A percentile compares a stretch with the other conserved stretches of the same genome.
phyloP scores from a whole-genome alignment of 768 basidiomycete species.

The Lactarius evosmus region DNA sequence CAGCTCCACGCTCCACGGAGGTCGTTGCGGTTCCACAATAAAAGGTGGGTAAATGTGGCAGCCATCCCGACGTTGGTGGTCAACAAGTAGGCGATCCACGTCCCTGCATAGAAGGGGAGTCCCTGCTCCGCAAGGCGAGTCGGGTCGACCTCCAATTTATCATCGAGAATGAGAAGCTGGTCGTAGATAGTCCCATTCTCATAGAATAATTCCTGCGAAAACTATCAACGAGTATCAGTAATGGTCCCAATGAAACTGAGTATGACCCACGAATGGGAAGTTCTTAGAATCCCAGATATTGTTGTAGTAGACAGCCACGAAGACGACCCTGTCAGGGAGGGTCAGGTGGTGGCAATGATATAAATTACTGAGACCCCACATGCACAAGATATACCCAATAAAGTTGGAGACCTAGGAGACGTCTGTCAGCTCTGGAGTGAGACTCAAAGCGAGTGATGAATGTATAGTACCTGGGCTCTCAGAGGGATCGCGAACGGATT shows the following conservation, averaged over 20 bases:
- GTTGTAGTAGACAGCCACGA: slow-evolving; percentile 32
- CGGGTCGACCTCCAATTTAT: slow-evolving; percentile 43
- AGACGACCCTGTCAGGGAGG: slow-evolving; percentile 27
- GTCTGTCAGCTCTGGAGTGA: background rate
- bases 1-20: slow-evolving; percentile 45
- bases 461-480: slow-evolving; percentile 41
- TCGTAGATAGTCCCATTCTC: slow-evolving; percentile 31
- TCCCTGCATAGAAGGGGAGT: slow-evolving; percentile 47
- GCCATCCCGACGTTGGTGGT: slow-evolving; percentile 48
- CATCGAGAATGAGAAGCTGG: slow-evolving; percentile 34
- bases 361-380: slow-evolving; percentile 36
- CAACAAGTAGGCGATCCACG: slow-evolving; percentile 47
- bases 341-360: background rate
- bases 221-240: slow-evolving; percentile 14
- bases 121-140: slow-evolving; percentile 42
- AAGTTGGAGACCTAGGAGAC: slow-evolving; percentile 43
- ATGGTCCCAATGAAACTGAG: background rate
- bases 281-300: slow-evolving; percentile 31
- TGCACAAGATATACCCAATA: slow-evolving; percentile 51
- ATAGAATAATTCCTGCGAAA: slow-evolving; percentile 31
- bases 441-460: background rate
- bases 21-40: slow-evolving; percentile 48
- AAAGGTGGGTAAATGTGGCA: slow-evolving; percentile 47
- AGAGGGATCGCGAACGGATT: slow-evolving; percentile 56
- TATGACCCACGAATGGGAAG: slow-evolving; percentile 22